Percentiles rank a stretch among this genome's conserved stretches.
These are phyloP conservation scores for Microcyclospora tardicrescens DNA, from an alignment of 2,329 filamentous ascomycete genomes.

Conservation along the genomic window DNA sequence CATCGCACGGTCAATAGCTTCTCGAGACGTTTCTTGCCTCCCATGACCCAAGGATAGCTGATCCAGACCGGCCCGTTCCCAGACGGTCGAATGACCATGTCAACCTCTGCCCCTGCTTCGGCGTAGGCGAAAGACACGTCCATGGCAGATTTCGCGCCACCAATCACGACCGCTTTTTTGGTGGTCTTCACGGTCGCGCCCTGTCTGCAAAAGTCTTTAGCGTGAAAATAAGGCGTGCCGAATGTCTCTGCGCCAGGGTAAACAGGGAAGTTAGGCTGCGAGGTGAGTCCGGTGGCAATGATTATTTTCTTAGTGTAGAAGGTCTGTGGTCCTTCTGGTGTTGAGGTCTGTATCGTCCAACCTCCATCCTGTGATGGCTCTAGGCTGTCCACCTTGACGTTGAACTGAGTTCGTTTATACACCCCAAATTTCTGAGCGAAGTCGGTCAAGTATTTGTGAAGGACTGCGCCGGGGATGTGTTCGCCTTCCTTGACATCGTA, in stretches of 20 bases:
- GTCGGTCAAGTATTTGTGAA: constrained; percentile 45
- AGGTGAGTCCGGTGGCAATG: constrained; percentile 49
- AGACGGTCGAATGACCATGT: constrained; percentile 46
- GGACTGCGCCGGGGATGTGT: constrained; percentile 45
- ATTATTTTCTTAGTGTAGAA: constrained; percentile 41
- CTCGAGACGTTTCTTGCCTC: constrained; percentile 53
- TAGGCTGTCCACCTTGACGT: constrained; percentile 38
- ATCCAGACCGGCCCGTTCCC: constrained; percentile 50
- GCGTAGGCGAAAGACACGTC: constrained; percentile 50
- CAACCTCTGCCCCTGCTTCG: constrained; percentile 37
- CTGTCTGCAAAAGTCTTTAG: constrained; percentile 37
- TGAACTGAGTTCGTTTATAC: constrained; percentile 34
- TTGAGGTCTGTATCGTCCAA: not conserved
- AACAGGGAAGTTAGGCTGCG: constrained; percentile 41
- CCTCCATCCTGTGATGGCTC: constrained; percentile 21
- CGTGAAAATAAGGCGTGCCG: constrained; percentile 43
- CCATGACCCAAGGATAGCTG: constrained; percentile 49
- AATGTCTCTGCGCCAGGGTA: constrained; percentile 41
- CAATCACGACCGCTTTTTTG: constrained; percentile 41
- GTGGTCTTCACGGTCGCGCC: constrained; percentile 24
- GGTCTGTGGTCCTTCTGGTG: constrained; percentile 23
- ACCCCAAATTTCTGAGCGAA: constrained; percentile 44
- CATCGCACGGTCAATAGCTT: constrained; percentile 54
- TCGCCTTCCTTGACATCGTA: constrained; percentile 38
- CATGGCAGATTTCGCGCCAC: constrained; percentile 50